These are phyloP conservation scores for Parascedosporium putredinis DNA, from an alignment of 2,329 filamentous ascomycete species.

Conservation along the genomic window DNA sequence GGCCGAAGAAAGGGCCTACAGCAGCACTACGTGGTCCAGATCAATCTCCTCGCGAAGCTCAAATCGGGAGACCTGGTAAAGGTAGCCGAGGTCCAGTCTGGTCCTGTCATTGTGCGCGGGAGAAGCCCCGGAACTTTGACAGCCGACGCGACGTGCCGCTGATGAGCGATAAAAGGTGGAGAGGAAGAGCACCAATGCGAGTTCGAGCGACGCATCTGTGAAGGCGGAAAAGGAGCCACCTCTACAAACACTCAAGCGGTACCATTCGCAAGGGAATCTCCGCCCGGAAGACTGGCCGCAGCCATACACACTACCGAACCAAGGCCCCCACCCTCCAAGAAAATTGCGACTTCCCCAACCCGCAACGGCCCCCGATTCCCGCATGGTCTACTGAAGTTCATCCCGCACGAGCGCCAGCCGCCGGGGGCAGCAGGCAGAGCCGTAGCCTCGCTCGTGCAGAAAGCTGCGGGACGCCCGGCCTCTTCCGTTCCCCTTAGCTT, in stretches of 20 bases:
- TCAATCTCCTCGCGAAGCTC: slow-evolving; percentile 73
- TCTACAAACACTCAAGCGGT: slow-evolving; percentile 19
- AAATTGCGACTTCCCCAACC: slow-evolving; percentile 33
- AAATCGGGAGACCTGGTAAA: slow-evolving; percentile 54
- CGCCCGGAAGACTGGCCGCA: slow-evolving; percentile 36
- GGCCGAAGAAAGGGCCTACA: slow-evolving; percentile 87
- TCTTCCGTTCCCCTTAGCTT: slow-evolving; percentile 35
- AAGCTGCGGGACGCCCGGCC: slow-evolving; percentile 11
- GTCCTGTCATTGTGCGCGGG: slow-evolving; percentile 89
- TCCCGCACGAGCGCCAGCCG: background rate
- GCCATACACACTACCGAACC: slow-evolving; percentile 22
- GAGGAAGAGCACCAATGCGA: slow-evolving; percentile 11
- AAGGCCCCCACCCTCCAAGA: slow-evolving; percentile 39
- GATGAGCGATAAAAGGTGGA: slow-evolving; percentile 39
- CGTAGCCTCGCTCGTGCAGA: slow-evolving; percentile 11
- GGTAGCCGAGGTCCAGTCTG: slow-evolving; percentile 79
- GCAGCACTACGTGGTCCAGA: slow-evolving; percentile 84
- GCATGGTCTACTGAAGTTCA: slow-evolving; percentile 31
- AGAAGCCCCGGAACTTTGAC: slow-evolving; percentile 92
- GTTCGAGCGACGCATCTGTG: slow-evolving; percentile 21
- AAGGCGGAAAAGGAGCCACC: slow-evolving; percentile 22
- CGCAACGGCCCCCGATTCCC: slow-evolving; percentile 43
- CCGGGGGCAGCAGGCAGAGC: background rate
- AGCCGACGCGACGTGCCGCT: slow-evolving; percentile 77
- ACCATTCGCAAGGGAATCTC: slow-evolving; percentile 21